Base-by-base conservation (phyloP, 106 monocot species). In the Gastrodia elata region DNA sequence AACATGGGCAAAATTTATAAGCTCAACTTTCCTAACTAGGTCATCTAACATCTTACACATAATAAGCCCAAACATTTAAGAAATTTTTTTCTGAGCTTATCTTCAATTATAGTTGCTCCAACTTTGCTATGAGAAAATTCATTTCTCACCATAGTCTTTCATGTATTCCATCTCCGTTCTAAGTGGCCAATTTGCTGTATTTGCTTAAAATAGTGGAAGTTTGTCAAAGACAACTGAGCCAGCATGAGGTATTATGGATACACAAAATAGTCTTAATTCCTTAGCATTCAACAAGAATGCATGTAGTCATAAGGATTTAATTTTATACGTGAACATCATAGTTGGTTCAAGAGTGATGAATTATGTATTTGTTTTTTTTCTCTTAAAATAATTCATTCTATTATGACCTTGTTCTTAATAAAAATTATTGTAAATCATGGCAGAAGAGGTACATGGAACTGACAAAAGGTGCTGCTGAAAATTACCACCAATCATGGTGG, bases 401-500 rank as follows among this genome's bases (percentile, higher is more conserved):
- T 55, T 37, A 18, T 74, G n/a, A 39, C 8, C 38, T 38, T 74
- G 3, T 37, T 38, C 38, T 24, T 68, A 22, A 68, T 15, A 22
- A 20, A 39, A 20, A 68, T 35, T 7, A 52, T 2, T 57, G 44
- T 80, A 34, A 8, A 68, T 42, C 28, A 58, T 79, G 13, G 41
- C 88, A 98, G 97, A 71, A 80, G 84, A 93, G 87, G 74, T 93
- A 91, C 77, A 86, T 98, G 90, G 90, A 98, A 44, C 75, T 98
- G 68, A 98, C 97, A 38, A 98, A 93, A 88, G 93, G 97, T 59
- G 97, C 97, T 36, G 93, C 97, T 68, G 97, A 98, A 61, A 98
- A 91, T 83, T 98, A 93, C 72, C 93, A 98, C 39, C 84, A 65
- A 35, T 98, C 97, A 39, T 98, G 97, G 93, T 98, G 97, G 97